phyloP scores from a whole-genome alignment of 306 rosid species.

The Cyamopsis tetragonoloba region DNA sequence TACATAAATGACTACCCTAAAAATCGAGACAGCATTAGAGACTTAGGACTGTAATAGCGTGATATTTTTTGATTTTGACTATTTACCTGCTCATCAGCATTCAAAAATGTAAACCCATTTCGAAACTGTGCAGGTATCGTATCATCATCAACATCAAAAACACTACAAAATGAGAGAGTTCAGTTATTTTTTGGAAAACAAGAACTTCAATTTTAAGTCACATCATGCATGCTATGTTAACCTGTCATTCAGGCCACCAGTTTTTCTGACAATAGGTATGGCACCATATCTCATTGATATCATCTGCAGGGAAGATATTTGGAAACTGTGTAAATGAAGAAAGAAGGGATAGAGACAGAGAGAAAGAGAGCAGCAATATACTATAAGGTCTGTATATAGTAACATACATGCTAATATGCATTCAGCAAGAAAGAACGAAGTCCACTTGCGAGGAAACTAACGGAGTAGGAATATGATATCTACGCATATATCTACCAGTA shows the following conservation, averaged over 20 bases:
- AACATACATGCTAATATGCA: no score
- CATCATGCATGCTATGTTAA: conserved; percentile 26
- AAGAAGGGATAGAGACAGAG: not conserved
- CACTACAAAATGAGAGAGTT: conserved; percentile 46
- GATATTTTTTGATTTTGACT: not conserved
- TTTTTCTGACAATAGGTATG: conserved; percentile 86
- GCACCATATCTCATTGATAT: conserved; percentile 96
- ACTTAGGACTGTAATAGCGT: not conserved
- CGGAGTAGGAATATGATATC: not conserved
- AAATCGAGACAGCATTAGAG: not conserved
- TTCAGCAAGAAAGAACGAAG: not conserved
- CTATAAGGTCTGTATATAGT: no score
- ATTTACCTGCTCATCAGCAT: conserved; percentile 78
- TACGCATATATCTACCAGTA: not conserved
- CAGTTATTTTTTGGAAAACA: conserved; percentile 9
- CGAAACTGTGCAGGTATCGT: conserved; percentile 63
- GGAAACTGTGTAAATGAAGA: not conserved
- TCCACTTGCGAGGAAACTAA: not conserved
- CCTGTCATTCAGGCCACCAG: conserved; percentile 98
- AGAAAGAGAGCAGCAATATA: not conserved
- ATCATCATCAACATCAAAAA: conserved; percentile 85
- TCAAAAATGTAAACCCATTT: conserved; percentile 79
- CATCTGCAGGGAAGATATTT: conserved; percentile 52
- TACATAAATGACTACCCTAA: not conserved
- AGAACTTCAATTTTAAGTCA: conserved; percentile 7